phyloP scores from a whole-genome alignment of 2,329 filamentous ascomycete species.

The Dactylellina haptotyla region DNA sequence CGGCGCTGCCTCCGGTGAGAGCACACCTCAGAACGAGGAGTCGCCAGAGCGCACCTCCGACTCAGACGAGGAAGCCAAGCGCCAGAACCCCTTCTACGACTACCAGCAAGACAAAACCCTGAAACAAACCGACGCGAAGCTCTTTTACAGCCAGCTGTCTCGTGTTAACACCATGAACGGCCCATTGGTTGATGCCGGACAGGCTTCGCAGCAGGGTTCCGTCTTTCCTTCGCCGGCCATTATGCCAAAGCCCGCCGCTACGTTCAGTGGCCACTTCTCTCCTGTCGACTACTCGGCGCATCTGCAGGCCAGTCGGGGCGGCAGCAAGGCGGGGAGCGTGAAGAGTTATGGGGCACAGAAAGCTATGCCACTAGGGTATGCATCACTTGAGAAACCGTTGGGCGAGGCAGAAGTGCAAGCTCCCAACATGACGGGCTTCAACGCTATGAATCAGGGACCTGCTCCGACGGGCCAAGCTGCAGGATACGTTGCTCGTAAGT shows the following conservation, averaged over 20 bases:
- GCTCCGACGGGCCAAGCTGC: constrained; percentile 9
- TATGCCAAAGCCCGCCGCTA: constrained; percentile 63
- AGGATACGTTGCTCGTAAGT: constrained; percentile 55
- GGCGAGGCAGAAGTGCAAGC: constrained; percentile 56
- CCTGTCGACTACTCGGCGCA: constrained; percentile 55
- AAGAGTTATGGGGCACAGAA: constrained; percentile 60
- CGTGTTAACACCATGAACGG: constrained; percentile 60
- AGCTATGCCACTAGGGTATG: constrained; percentile 59
- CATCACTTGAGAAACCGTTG: constrained; percentile 59
- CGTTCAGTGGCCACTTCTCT: constrained; percentile 60
- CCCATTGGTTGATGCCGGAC: constrained; percentile 42
- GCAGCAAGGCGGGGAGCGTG: constrained; percentile 62
- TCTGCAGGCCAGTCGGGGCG: constrained; percentile 52
- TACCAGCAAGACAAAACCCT: constrained; percentile 92
- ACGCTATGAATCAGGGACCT: constrained; percentile 55
- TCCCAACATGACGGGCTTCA: constrained; percentile 57
- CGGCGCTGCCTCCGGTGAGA: constrained; percentile 1
- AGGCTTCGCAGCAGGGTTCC: constrained; percentile 24
- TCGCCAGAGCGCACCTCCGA: constrained; percentile 45
- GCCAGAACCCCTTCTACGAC: constrained; percentile 88
- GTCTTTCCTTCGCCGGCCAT: constrained; percentile 55
- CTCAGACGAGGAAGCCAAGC: constrained; percentile 60
- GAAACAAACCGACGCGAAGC: constrained; percentile 91
- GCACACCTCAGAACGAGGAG: constrained; percentile 15
- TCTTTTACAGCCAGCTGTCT: constrained; percentile 81